Conservation (phyloP, 257 asterid species). For the Ilex asprella region DNA sequence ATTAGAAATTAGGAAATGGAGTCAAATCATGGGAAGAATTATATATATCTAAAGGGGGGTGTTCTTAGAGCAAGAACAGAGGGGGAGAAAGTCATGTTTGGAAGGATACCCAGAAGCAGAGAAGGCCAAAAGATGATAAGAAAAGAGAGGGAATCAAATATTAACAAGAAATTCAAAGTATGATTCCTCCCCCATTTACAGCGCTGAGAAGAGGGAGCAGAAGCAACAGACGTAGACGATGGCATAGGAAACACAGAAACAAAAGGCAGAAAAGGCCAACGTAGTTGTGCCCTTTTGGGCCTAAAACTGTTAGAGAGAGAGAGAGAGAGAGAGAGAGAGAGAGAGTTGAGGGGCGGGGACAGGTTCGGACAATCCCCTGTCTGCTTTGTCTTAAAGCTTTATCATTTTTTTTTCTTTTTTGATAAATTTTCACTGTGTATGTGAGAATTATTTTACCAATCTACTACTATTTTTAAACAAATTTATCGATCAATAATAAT, state of each 20-base stretch:
- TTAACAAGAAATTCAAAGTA: constrained; percentile 75
- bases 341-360: background rate
- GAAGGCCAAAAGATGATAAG: constrained; percentile 13
- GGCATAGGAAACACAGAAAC: background rate
- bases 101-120: constrained; percentile 9
- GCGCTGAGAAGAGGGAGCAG: background rate
- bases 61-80: background rate
- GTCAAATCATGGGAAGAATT: background rate
- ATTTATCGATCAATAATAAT: no score
- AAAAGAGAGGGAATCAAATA: constrained; percentile 51
- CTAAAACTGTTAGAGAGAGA: background rate
- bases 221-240: background rate
- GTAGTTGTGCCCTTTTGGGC: background rate
- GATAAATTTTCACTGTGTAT: no score
- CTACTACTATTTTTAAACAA: no score
- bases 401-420: no score
- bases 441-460: no score
- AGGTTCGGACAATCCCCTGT: background rate
- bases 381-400: background rate
- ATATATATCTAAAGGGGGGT: no score
- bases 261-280: background rate
- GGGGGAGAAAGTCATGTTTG: constrained; percentile 20
- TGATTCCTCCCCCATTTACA: constrained; percentile 62
- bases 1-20: background rate
- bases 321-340: background rate